Evolutionary conservation across 2,329 filamentous ascomycete species (phyloP), one percentile per base, ranked within the genome.

Genomic region (Didymella lethalis): DNA sequence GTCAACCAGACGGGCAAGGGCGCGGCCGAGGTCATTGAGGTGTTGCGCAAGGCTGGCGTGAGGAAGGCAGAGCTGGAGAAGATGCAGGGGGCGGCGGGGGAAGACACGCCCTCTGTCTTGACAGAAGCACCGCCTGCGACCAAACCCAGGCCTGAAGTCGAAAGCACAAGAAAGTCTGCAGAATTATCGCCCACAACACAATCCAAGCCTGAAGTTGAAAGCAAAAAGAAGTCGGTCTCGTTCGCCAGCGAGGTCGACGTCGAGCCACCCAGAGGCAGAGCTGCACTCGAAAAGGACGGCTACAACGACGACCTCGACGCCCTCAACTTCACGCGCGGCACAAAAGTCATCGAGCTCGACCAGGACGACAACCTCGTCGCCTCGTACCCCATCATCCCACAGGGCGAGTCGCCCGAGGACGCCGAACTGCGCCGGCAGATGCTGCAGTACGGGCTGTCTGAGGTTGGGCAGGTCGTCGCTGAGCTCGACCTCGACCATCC

Each of bases 391-490:
- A 79, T 92, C 12, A 84, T 90, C 14, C 90, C 92, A 1, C 84
- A 88, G 1, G 85, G 90, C 50, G 95, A 99, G 68, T 86, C 89
- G 0, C 82, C 85, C 12, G 93, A 96, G 64, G 94, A 97, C 63
- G 90, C 92, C 4, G 85, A 85, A 31, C 77, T 97, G 25, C 88
- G 95, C 6, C 86, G 89, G 57, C 89, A 97, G 71, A 98, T 99
- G 93, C 83, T 98, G 7, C 85, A 91, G 63, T 99, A 98, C 73
- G 89, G 91, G 61, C 81, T 97, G 77, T 89, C 90, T 44, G 94
- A 98, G 75, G 89, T 99, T 57, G 92, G 93, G 4, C 88, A 92
- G 36, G 91, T 99, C 2, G 95, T 99, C 16, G 95, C 95, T 16
- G 93, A 98, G 78, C 85, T 99, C 45, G 87, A 96, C 57, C 77